Evolutionary conservation across 768 basidiomycete genomes (phyloP), one percentile per base, ranked within the genome.

Genomic region (Mycena chlorophos): DNA sequence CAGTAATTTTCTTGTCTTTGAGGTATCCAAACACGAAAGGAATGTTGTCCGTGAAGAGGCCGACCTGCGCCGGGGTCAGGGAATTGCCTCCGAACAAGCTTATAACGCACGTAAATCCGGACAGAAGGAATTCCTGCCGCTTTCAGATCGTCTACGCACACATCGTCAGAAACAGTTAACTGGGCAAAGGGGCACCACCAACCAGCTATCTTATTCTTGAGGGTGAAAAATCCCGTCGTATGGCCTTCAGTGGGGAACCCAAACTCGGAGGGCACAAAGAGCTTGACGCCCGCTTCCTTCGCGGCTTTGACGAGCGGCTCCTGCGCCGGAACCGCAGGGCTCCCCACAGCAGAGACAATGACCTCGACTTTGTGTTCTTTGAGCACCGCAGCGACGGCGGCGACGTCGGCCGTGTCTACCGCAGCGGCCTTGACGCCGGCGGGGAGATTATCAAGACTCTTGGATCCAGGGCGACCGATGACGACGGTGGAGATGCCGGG

Each of bases 221-320:
- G 50, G 51, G 49, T n/a, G 10, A 60, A 43, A 61, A 52, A 19
- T 56, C 68, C 69, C 0, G 64, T 68, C 31, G 66, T 68, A 16
- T 64, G 62, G 5, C 69, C 70, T 31, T 66, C 66, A 2, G 68
- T 74, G 8, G 71, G 66, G 56, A 72, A 62, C 20, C 75, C 71
- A 27, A 62, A 75, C 49, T 75, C 74, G 16, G 67, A 69, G 13
- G 74, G 72, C 17, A 73, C 71, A 46, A 76, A 74, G 26, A 76
- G 38, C 57, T 71, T 70, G 20, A 75, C 71, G 2, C 64, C 69
- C 1, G 73, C 75, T 37, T 60, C 61, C 50, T 71, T 71, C 27
- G 75, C 69, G 14, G 74, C 74, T 6, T 70, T 67, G 13, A 67
- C 73, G 31, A 73, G 55, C 4, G 58, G 40, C 27, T 46, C 56